Evolutionary conservation across 2,329 filamentous ascomycete genomes (phyloP).

Genomic region (Laburnicola sp.): DNA sequence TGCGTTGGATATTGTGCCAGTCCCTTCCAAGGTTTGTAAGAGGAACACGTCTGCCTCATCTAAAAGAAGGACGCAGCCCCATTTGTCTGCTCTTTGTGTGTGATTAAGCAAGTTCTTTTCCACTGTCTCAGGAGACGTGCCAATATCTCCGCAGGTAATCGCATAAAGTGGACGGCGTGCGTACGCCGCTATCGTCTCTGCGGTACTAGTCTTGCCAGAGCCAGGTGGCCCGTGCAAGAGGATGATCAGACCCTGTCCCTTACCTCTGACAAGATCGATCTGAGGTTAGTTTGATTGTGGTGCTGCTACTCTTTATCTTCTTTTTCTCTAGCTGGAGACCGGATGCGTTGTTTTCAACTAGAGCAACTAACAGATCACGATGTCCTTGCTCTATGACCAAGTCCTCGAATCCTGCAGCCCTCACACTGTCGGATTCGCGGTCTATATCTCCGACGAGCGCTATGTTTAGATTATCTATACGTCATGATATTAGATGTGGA

Average conservation of each 20-base stretch:
- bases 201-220: conserved; percentile 12
- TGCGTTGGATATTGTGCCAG: background rate
- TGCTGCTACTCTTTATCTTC: conserved; percentile 1
- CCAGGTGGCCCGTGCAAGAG: conserved; percentile 13
- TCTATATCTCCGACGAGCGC: conserved; percentile 12
- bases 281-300: background rate
- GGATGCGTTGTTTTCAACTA: conserved; percentile 30
- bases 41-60: conserved; percentile 6
- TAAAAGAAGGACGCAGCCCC: conserved; percentile 5
- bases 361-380: conserved; percentile 37
- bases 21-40: background rate
- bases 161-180: conserved; percentile 51
- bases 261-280: conserved; percentile 14
- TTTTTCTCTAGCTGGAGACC: conserved; percentile 17
- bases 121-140: conserved; percentile 45
- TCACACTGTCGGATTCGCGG: background rate
- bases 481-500: background rate
- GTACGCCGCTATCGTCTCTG: conserved; percentile 13
- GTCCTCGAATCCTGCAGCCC: conserved; percentile 12
- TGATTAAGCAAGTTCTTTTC: conserved; percentile 31
- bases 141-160: conserved; percentile 55
- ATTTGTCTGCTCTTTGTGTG: background rate
- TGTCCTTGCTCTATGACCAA: conserved; percentile 34
- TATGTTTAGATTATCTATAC: conserved; percentile 7
- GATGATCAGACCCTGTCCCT: conserved; percentile 17